Percentiles rank a stretch among this genome's conserved stretches.
phyloP scores from a whole-genome alignment of 2,329 filamentous ascomycete genomes.

The Trichoderma brevicompactum region DNA sequence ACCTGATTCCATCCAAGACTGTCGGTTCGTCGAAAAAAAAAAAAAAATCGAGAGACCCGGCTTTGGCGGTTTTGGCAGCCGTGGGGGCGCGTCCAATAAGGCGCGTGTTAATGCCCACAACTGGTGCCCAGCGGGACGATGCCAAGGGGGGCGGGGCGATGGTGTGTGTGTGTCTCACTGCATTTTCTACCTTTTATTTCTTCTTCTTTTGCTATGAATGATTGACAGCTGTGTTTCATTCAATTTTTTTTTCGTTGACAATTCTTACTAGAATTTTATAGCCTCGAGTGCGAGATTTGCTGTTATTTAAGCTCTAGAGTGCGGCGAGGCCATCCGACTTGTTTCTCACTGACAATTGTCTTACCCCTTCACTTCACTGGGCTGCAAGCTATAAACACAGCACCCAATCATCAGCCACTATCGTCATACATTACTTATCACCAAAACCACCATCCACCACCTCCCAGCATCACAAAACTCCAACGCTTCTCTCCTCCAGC shows the following conservation, averaged over 20 bases:
- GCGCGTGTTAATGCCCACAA: constrained; percentile 20
- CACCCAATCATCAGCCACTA: no score
- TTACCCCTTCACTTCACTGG: no score
- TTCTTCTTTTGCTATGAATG: neutral
- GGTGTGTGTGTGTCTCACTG: neutral
- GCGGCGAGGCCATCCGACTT: neutral
- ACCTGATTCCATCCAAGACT: constrained; percentile 13
- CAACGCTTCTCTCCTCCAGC: neutral
- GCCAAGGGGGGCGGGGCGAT: constrained; percentile 1
- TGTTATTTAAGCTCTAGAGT: no score
- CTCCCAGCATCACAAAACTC: neutral
- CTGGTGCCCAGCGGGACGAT: constrained; percentile 4
- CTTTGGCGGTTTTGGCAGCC: constrained; percentile 10
- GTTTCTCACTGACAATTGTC: neutral
- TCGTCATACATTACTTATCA: neutral
- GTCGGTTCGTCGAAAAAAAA: constrained; percentile 8
- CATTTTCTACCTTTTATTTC: neutral
- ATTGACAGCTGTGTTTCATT: no score
- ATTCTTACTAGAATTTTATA: no score
- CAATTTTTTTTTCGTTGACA: no score
- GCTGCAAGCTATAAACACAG: no score
- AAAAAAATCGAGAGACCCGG: neutral
- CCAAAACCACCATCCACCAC: neutral
- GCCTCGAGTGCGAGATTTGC: no score
- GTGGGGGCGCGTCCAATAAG: constrained; percentile 34